Evolutionary conservation across 768 basidiomycete genomes (phyloP).

Genomic region (Candolleomyces eurysporus): DNA sequence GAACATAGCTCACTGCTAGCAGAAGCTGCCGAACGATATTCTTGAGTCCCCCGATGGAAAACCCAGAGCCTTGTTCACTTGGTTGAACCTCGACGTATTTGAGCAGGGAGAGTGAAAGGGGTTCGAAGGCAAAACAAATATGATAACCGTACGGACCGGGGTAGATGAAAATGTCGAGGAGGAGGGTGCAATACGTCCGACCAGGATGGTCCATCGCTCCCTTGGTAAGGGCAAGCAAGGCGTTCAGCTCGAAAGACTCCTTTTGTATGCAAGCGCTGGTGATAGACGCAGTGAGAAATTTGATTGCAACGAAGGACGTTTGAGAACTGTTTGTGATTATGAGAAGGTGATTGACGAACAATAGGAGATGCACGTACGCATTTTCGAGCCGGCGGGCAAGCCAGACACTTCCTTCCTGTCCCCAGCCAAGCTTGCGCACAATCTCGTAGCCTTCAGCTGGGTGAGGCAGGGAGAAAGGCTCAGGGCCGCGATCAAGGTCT

Average conservation of each 20-base stretch:
- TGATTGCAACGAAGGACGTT: no score
- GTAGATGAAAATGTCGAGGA: neutral
- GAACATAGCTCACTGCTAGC: conserved; percentile 27
- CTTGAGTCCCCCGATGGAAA: conserved; percentile 11
- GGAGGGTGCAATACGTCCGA: neutral
- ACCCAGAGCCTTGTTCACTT: neutral
- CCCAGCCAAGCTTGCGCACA: conserved; percentile 11
- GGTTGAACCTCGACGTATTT: neutral
- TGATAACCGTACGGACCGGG: neutral
- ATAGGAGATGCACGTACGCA: no score
- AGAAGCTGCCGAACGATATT: conserved; percentile 24
- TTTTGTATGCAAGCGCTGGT: neutral
- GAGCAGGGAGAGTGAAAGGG: neutral
- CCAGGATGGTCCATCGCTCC: neutral
- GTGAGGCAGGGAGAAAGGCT: neutral
- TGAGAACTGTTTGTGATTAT: neutral
- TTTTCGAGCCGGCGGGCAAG: neutral
- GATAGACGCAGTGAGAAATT: neutral
- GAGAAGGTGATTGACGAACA: no score
- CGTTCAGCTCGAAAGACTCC: neutral
- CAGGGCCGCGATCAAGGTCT: neutral
- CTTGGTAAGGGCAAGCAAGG: neutral
- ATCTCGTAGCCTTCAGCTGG: neutral
- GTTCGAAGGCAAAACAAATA: neutral
- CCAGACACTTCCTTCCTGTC: conserved; percentile 2